Percentiles rank a stretch among this genome's conserved stretches.
Conservation (phyloP, 2,329 filamentous ascomycete species). For the Myriosclerotinia duriaeana region DNA sequence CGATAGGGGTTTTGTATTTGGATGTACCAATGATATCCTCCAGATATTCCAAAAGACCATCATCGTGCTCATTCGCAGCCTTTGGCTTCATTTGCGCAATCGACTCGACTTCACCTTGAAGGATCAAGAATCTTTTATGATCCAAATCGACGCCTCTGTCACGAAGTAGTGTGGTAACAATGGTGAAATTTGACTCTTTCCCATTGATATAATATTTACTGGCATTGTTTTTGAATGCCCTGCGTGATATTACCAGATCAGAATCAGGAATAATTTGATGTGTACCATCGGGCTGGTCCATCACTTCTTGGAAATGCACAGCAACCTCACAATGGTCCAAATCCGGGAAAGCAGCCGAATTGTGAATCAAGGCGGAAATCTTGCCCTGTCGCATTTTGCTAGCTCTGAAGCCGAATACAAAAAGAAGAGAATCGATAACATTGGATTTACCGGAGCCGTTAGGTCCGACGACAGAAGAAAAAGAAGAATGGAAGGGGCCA, state of each 20-base stretch:
- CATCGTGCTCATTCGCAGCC: constrained; percentile 90
- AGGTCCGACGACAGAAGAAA: constrained; percentile 95
- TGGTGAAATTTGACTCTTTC: constrained; percentile 86
- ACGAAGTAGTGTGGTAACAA: constrained; percentile 81
- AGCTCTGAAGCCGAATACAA: constrained; percentile 98
- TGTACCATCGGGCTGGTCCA: constrained; percentile 77
- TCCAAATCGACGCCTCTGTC: constrained; percentile 92
- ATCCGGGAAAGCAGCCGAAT: constrained; percentile 83
- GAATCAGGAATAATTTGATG: constrained; percentile 80
- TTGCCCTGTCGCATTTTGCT: constrained; percentile 99
- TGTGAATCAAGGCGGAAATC: constrained; percentile 95
- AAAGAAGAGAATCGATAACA: constrained; percentile 94
- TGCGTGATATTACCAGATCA: constrained; percentile 81
- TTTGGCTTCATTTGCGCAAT: constrained; percentile 99
- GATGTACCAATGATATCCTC: constrained; percentile 99
- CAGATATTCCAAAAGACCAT: constrained; percentile 91
- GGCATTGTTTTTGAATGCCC: constrained; percentile 95
- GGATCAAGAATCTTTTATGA: constrained; percentile 95
- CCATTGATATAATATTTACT: constrained; percentile 98
- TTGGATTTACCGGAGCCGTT: constrained; percentile 99
- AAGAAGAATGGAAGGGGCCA: constrained; percentile 93
- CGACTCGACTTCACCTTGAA: constrained; percentile 96
- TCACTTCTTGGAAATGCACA: constrained; percentile 93
- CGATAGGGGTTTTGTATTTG: constrained; percentile 96
- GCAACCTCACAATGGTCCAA: constrained; percentile 92